Percentiles rank a stretch among this genome's conserved stretches.
Evolutionary conservation across 441 rosid genomes (phyloP).

Genomic region (Erodium moschatum): DNA sequence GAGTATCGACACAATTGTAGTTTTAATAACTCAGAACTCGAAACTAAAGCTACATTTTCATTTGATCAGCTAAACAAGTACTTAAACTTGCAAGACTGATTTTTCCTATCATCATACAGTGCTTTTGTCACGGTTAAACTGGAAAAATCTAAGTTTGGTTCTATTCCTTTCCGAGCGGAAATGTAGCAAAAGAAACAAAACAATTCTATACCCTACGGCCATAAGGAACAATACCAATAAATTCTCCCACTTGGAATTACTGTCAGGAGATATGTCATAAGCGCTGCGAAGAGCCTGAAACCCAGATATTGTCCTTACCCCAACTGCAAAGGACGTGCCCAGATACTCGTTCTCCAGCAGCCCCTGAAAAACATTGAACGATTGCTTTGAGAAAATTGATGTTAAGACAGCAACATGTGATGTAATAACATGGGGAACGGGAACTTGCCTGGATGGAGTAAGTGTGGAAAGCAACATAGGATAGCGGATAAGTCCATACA

Average conservation of each 20-base stretch:
- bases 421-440: not conserved
- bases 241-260: constrained; percentile 78
- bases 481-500: constrained; percentile 78
- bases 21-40: too few species aligned
- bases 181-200: constrained; percentile 54
- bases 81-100: too few species aligned
- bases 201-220: constrained; percentile 64
- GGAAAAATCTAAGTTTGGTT: constrained; percentile 33
- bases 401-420: not conserved
- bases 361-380: constrained; percentile 37
- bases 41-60: too few species aligned
- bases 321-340: constrained; percentile 71
- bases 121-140: constrained; percentile 36
- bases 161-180: constrained; percentile 48
- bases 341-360: constrained; percentile 90
- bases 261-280: constrained; percentile 66
- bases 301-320: constrained; percentile 84
- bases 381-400: not conserved
- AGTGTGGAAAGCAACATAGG: constrained; percentile 81
- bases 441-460: constrained; percentile 73
- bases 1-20: too few species aligned
- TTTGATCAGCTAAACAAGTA: too few species aligned
- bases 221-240: constrained; percentile 63
- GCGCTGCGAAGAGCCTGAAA: constrained; percentile 60
- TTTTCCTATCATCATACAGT: constrained; percentile 39